A percentile compares a stretch with the other conserved stretches of the same genome.
phyloP scores from a whole-genome alignment of 345 rosid genomes.

The Corchorus olitorius region DNA sequence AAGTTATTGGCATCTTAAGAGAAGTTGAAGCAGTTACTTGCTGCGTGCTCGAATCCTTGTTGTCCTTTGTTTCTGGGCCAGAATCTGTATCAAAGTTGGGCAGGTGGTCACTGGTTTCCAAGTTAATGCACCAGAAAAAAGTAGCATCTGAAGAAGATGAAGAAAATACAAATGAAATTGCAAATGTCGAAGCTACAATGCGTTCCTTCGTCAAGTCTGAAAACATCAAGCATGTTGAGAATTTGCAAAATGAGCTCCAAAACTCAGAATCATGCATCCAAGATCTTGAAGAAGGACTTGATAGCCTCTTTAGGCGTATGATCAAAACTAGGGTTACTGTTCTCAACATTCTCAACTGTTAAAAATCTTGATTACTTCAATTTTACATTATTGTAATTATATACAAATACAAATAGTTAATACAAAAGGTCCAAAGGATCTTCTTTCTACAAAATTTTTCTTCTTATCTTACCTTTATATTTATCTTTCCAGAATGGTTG shows the following conservation, averaged over 20 bases:
- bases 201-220: constrained; percentile 15
- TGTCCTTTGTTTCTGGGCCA: constrained; percentile 38
- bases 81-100: constrained; percentile 31
- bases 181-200: too few species aligned
- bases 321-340: constrained; percentile 17
- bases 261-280: constrained; percentile 31
- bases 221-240: neutral
- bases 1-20: constrained; percentile 25
- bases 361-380: neutral
- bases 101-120: constrained; percentile 38
- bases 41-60: constrained; percentile 33
- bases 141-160: constrained; percentile 27
- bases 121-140: constrained; percentile 32
- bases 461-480: too few species aligned
- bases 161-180: too few species aligned
- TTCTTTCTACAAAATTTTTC: too few species aligned
- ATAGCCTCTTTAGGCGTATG: constrained; percentile 30
- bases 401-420: neutral
- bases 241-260: constrained; percentile 26
- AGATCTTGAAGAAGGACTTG: constrained; percentile 37
- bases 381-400: neutral
- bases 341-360: too few species aligned
- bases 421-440: too few species aligned
- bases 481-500: too few species aligned
- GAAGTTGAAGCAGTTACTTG: constrained; percentile 34